Percentiles rank a stretch among this genome's conserved stretches.
phyloP scores from a whole-genome alignment of 1,139 yeast species.

The Yamadazyma songkhlaensis region DNA sequence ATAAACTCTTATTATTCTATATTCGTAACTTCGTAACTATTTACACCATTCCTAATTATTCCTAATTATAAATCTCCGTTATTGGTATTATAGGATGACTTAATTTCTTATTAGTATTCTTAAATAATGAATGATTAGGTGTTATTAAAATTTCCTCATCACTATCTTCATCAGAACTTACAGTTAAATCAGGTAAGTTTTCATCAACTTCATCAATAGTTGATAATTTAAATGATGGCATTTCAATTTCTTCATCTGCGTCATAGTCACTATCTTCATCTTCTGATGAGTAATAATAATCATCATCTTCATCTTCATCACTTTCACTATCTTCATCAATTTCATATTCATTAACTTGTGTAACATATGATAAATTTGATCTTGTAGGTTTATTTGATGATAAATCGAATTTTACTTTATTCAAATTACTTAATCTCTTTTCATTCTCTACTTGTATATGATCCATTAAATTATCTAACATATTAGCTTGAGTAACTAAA shows the following conservation, averaged over 20 bases:
- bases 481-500: slow-evolving; percentile 73
- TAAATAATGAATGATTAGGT: slow-evolving; percentile 5
- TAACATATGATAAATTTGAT: background rate
- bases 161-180: slow-evolving; percentile 27
- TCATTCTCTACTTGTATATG: slow-evolving; percentile 33
- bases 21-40: slow-evolving; percentile 7
- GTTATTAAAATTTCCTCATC: slow-evolving; percentile 13
- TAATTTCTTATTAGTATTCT: slow-evolving; percentile 2
- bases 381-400: slow-evolving; percentile 8
- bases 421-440: slow-evolving; percentile 21
- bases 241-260: slow-evolving; percentile 10
- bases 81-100: slow-evolving; percentile 3
- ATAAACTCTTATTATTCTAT: background rate
- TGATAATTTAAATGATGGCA: slow-evolving; percentile 8
- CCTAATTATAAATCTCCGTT: slow-evolving; percentile 3
- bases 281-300: slow-evolving; percentile 30
- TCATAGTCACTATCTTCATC: slow-evolving; percentile 18
- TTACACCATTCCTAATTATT: slow-evolving; percentile 1
- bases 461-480: slow-evolving; percentile 70
- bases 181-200: slow-evolving; percentile 25
- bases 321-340: slow-evolving; percentile 32
- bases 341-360: slow-evolving; percentile 27
- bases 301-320: slow-evolving; percentile 18
- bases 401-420: slow-evolving; percentile 15
- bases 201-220: slow-evolving; percentile 12